Evolutionary conservation across 371 early-diverging fungal genomes (phyloP).

Genomic region (Mucor lusitanicus): DNA sequence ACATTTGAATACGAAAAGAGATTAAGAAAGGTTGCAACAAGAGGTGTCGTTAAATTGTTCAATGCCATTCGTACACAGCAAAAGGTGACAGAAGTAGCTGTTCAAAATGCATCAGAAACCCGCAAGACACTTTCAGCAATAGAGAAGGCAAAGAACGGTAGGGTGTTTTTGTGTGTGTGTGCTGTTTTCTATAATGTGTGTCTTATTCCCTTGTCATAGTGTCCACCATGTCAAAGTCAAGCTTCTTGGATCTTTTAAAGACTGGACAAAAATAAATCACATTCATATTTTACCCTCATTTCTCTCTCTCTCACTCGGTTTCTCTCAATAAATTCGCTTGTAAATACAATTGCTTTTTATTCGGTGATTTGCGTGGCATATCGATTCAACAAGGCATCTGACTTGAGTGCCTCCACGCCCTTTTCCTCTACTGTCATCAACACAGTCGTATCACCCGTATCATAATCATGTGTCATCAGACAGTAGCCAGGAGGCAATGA

Average conservation of each 20-base stretch:
- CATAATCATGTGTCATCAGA: constrained; percentile 34
- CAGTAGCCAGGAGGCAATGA: constrained; percentile 39
- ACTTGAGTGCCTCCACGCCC: constrained; percentile 27
- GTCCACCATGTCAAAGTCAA: constrained; percentile 64
- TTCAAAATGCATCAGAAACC: constrained; percentile 42
- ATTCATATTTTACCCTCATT: not conserved
- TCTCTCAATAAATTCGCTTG: not conserved
- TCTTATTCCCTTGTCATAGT: constrained; percentile 30
- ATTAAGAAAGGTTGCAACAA: constrained; percentile 80
- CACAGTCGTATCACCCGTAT: constrained; percentile 23
- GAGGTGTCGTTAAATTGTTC: constrained; percentile 85
- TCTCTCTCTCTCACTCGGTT: too few species aligned
- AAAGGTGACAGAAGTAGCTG: constrained; percentile 63
- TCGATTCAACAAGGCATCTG: constrained; percentile 35
- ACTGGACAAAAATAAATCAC: constrained; percentile 38
- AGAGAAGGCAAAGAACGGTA: constrained; percentile 57
- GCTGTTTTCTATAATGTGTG: not conserved
- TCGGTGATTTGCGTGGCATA: constrained; percentile 25
- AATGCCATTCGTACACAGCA: constrained; percentile 84
- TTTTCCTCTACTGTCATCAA: constrained; percentile 39
- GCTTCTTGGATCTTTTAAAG: constrained; percentile 66
- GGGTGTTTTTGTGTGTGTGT: not conserved
- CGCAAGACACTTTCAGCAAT: constrained; percentile 49
- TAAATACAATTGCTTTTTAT: not conserved
- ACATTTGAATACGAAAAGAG: constrained; percentile 79